Percentiles rank a stretch among this genome's conserved stretches.
These are phyloP conservation scores for Fusarium denticulatum DNA, from an alignment of 2,329 filamentous ascomycete species.

Conservation along the genomic window DNA sequence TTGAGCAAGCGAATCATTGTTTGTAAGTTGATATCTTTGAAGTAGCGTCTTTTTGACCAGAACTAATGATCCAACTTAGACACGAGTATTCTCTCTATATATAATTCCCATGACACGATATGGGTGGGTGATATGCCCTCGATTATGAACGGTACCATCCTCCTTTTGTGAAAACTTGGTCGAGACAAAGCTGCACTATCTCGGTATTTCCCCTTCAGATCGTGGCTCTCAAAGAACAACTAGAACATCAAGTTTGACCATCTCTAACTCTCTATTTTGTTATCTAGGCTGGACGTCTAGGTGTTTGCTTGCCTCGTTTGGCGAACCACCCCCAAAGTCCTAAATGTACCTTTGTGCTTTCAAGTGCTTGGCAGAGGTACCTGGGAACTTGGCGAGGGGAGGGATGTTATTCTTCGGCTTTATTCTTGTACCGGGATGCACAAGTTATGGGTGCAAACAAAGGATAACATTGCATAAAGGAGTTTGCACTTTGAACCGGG, in stretches of 20 bases:
- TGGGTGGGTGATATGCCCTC: background rate
- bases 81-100: background rate
- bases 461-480: background rate
- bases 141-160: background rate
- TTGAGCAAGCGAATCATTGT: background rate
- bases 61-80: background rate
- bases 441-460: background rate
- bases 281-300: background rate
- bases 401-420: background rate
- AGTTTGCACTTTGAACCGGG: background rate
- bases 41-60: too few relatives aligned
- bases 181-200: background rate
- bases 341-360: background rate
- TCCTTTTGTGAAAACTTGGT: background rate
- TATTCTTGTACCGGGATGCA: background rate
- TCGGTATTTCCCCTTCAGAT: background rate
- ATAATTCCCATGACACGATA: too few relatives aligned
- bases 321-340: slow-evolving; percentile 1
- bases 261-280: background rate
- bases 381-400: too few relatives aligned
- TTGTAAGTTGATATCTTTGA: background rate
- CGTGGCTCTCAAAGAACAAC: background rate
- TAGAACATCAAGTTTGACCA: background rate
- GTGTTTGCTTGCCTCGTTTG: background rate
- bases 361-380: background rate